Evolutionary conservation across 139 green algal genomes (phyloP), one percentile per base, ranked within the genome.

Genomic region (Axilococcus clingmanii): DNA sequence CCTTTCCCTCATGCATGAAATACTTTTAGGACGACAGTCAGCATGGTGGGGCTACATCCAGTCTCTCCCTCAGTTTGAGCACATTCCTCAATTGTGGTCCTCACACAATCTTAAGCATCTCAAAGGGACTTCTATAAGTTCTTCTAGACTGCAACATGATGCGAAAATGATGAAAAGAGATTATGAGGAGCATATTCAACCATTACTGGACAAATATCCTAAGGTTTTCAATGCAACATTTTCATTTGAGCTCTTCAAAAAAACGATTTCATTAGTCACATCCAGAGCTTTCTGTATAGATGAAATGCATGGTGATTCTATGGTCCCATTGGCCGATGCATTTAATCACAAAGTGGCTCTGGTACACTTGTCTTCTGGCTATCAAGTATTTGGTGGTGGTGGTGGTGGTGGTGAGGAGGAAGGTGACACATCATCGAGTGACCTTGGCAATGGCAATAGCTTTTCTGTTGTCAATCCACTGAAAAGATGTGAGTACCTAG

Each of bases 261-360:
- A 40, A 12, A 81, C 81, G 0, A 77, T 77, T 12, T 82, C 71
- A 14, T 77, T 72, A 55, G 78, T 94, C 1, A 69, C 77, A 5
- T 89, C 79, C 0, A 58, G 85, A 2, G 79, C 74, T 5, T 94
- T 94, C 62, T 74, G 75, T 19, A 69, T 94, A 17, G 82, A 91
- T 57, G 51, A 59, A 28, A 66, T 56, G n/a, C 81, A 93, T 53
- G 84, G 84, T 81, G 64, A 79, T 33, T 65, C 69, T 2, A 66
- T 90, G 71, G 85, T 94, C 7, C 85, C 85, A 0, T 62, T 94
- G 20, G 85, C 85, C 1, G 85, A 94, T 56, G 68, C 84, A 7
- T 94, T 94, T 74, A 94, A 94, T 66, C 85, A 94, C 72, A 94
- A 94, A 63, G 71, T 70, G 0, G 48, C 66, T 8, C 31, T 81